Base-by-base conservation (phyloP, 352 stramenopile genomes). In the Pythium dissimile region DNA sequence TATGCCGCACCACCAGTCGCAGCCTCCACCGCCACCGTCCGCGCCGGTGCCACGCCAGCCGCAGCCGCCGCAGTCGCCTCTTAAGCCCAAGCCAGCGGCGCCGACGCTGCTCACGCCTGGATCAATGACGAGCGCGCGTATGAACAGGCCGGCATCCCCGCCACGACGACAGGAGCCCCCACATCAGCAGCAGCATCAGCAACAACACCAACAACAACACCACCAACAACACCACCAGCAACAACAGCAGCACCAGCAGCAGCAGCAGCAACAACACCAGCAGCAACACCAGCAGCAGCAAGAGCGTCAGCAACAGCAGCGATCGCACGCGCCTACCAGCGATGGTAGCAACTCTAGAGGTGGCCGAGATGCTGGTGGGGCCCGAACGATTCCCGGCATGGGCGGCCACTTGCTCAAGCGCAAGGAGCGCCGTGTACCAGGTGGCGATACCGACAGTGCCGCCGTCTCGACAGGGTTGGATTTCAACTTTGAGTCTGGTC, bases 301-400 rank as follows among this genome's bases (percentile, higher is more conserved):
- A 39, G 56, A 67, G 21, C 24, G 28, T 39, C 59, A 52, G 37
- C 46, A 39, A 5, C 60, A 64, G 59, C 44, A 54, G 23, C 56
- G 51, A 55, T 28, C 32, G 27, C 55, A 72, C 39, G 32, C 43
- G 24, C 34, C 52, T 48, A 58, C 59, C 63, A 44, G 59, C 64
- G 62, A 24, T 34, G 37, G 11, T 35, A 54, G 16, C 10, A 18
- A 53, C 41, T n/a, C 47, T 18, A 31, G 41, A 37, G 30, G 30
- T 37, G 35, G 39, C 12, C 18, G 45, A 9, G 30, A 31, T 44
- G 46, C 45, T 7, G 64, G 66, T 30, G 70, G 50, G 15, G 50
- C 62, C 1, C 62, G 82, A 15, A 92, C 82, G 35, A 92, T 90
- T 41, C 82, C 83, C 3, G 83, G 83, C n/a, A 92, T 92, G 83